phyloP scores from a whole-genome alignment of 495 filamentous ascomycete genomes.

The Talaromyces nanjingensis region DNA sequence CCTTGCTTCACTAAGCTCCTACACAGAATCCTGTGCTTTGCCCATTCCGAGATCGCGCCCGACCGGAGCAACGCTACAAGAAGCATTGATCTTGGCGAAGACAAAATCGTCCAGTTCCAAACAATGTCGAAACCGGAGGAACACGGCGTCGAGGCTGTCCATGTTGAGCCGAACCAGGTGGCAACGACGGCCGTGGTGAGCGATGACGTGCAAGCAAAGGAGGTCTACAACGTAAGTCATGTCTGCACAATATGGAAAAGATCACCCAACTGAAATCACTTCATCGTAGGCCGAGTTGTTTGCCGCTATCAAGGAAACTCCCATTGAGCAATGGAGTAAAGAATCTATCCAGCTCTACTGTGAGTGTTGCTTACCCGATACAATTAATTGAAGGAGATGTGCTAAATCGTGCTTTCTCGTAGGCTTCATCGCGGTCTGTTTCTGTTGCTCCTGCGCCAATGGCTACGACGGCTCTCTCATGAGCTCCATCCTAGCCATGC shows the following conservation, averaged over 20 bases:
- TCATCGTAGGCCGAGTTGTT: conserved; percentile 45
- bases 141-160: conserved; percentile 1
- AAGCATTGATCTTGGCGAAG: neutral
- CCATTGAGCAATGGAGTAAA: conserved; percentile 49
- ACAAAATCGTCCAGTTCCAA: neutral
- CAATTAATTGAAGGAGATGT: neutral
- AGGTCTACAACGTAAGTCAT: conserved; percentile 1
- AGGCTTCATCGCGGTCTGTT: conserved; percentile 27
- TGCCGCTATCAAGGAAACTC: conserved; percentile 49
- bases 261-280: neutral
- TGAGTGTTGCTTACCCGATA: conserved; percentile 16
- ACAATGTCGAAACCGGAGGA: conserved; percentile 4
- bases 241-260: neutral
- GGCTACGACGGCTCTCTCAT: conserved; percentile 56
- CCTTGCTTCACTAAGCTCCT: neutral
- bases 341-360: conserved; percentile 49
- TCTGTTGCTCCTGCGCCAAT: conserved; percentile 45
- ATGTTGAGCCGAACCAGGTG: neutral
- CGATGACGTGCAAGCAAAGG: neutral
- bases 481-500: conserved; percentile 36
- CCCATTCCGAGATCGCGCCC: neutral
- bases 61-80: neutral
- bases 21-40: neutral
- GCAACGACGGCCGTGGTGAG: neutral
- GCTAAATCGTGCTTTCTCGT: conserved; percentile 1